A percentile compares a stretch with the other conserved stretches of the same genome.
Evolutionary conservation across 441 rosid genomes (phyloP).

Genomic region (Gossypium trilobum): DNA sequence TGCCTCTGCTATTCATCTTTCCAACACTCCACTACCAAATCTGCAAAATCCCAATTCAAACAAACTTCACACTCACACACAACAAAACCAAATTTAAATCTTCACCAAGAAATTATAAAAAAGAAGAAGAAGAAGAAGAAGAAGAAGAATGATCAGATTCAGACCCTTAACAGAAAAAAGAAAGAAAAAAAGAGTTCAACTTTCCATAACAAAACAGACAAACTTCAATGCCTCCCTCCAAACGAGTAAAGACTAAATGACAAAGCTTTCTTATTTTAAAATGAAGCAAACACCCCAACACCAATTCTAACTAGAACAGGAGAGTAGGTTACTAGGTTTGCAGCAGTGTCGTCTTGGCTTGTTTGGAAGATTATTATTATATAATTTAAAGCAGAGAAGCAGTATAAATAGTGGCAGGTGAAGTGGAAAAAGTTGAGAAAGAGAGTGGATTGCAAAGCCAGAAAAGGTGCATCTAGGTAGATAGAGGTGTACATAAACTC

Average conservation of each 20-base stretch:
- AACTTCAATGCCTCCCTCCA: conserved; percentile 13
- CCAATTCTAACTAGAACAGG: not conserved
- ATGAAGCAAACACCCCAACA: not conserved
- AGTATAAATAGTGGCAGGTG: not conserved
- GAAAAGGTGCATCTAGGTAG: conserved; percentile 10
- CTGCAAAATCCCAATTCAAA: conserved; percentile 25
- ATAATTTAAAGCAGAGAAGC: conserved; percentile 8
- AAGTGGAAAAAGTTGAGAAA: conserved; percentile 10
- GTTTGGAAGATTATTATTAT: not conserved
- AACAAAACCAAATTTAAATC: not conserved
- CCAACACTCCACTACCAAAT: conserved; percentile 14
- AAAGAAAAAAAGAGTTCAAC: conserved; percentile 13
- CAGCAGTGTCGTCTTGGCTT: not conserved
- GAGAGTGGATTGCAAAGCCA: not conserved
- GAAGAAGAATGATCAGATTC: conserved; percentile 15
- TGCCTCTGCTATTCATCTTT: conserved; percentile 34
- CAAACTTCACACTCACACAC: not conserved
- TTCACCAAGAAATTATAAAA: not conserved
- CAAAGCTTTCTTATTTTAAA: conserved; percentile 4
- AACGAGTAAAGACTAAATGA: not conserved
- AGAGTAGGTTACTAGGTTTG: not conserved
- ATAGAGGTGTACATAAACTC: conserved; percentile 13
- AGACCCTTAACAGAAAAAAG: conserved; percentile 14
- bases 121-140: not conserved
- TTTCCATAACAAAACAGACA: conserved; percentile 18